Percentiles rank a stretch among this genome's conserved stretches.
Conservation (phyloP, 2,329 filamentous ascomycete species). For the Aureobasidium sp. region DNA sequence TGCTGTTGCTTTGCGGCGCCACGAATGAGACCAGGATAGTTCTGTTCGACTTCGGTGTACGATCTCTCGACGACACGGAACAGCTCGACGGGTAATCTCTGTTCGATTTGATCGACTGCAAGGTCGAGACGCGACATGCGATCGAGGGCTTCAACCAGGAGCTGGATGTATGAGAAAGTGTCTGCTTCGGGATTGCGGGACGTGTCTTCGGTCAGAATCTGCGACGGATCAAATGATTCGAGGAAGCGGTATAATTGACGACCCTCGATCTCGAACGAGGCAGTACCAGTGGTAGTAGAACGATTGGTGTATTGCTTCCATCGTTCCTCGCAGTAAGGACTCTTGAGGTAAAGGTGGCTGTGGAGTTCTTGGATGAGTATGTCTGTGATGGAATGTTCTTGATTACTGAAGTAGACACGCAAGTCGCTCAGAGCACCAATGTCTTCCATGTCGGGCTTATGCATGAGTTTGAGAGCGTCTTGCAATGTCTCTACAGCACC, state of each 20-base stretch:
- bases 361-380: conserved; percentile 96
- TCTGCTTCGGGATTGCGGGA: conserved; percentile 91
- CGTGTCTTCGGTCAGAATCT: conserved; percentile 70
- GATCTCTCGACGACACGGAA: conserved; percentile 93
- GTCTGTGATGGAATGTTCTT: conserved; percentile 85
- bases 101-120: conserved; percentile 84
- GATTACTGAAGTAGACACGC: conserved; percentile 81
- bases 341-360: conserved; percentile 95
- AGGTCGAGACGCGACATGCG: conserved; percentile 79
- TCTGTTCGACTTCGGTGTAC: conserved; percentile 85
- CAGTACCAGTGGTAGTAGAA: conserved; percentile 28
- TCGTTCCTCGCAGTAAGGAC: conserved; percentile 90
- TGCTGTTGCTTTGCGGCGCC: conserved; percentile 41
- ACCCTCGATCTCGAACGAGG: conserved; percentile 39
- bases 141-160: conserved; percentile 83
- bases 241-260: conserved; percentile 51
- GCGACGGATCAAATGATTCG: conserved; percentile 48
- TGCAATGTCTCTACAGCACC: conserved; percentile 88
- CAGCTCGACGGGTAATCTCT: conserved; percentile 85
- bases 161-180: conserved; percentile 84
- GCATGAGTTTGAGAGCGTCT: conserved; percentile 73
- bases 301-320: conserved; percentile 75
- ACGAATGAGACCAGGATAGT: conserved; percentile 74
- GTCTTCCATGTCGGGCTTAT: conserved; percentile 80
- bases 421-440: conserved; percentile 85